phyloP scores from a whole-genome alignment of 75 land plant genomes.

The Sequoia sempervirens region DNA sequence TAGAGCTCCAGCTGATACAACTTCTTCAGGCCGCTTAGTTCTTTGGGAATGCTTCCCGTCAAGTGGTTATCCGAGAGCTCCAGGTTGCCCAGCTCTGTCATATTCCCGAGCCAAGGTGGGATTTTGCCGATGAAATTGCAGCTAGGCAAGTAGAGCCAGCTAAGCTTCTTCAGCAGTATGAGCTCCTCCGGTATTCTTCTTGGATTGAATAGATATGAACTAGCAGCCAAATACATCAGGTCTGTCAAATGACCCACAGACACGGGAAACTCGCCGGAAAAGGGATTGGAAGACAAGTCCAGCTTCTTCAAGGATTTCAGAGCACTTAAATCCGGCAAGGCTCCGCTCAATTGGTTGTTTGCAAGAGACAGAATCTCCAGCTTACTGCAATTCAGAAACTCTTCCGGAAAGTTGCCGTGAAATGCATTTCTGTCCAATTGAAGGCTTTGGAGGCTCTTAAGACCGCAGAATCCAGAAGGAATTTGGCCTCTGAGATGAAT shows the following conservation, averaged over 20 bases:
- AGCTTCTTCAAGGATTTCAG: slow-evolving; percentile 31
- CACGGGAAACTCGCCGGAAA: slow-evolving; percentile 52
- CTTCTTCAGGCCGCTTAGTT: slow-evolving; percentile 24
- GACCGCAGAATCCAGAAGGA: slow-evolving; percentile 40
- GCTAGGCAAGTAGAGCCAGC: neutral
- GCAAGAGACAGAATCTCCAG: slow-evolving; percentile 50
- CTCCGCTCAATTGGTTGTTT: slow-evolving; percentile 48
- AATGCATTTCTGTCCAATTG: slow-evolving; percentile 47
- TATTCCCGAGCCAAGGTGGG: slow-evolving; percentile 5
- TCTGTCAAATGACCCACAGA: slow-evolving; percentile 29
- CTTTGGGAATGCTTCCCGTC: slow-evolving; percentile 9
- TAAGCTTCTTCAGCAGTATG: slow-evolving; percentile 18
- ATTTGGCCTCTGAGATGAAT: slow-evolving; percentile 40
- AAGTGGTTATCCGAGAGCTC: slow-evolving; percentile 7
- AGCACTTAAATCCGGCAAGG: slow-evolving; percentile 40
- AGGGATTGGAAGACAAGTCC: slow-evolving; percentile 43
- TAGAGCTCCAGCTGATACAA: slow-evolving; percentile 20
- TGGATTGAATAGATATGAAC: slow-evolving; percentile 38
- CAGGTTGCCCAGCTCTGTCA: slow-evolving; percentile 7
- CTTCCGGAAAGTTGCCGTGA: slow-evolving; percentile 20
- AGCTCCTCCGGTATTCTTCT: slow-evolving; percentile 40
- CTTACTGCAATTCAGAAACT: slow-evolving; percentile 23
- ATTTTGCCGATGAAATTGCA: slow-evolving; percentile 15
- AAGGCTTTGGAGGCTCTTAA: slow-evolving; percentile 45
- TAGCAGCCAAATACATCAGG: slow-evolving; percentile 28